phyloP scores from a whole-genome alignment of 129 eudicot genomes.

The Tanacetum coccineum region DNA sequence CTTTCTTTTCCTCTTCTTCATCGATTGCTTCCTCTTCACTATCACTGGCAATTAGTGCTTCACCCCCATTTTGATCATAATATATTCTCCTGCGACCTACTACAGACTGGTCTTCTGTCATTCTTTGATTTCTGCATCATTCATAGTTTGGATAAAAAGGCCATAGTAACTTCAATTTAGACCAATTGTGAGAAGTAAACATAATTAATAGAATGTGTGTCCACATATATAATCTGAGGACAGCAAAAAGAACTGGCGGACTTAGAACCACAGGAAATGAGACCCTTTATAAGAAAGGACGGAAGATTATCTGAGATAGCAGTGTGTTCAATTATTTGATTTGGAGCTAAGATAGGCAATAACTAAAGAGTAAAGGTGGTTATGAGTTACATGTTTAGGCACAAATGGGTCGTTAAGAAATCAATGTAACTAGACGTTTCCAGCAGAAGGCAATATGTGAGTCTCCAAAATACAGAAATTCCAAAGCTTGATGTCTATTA shows the following conservation, averaged over 20 bases:
- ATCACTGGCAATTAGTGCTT: conserved; percentile 84
- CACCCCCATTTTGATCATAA: conserved; percentile 92
- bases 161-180: neutral
- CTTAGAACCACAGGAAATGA: neutral
- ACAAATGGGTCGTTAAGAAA: neutral
- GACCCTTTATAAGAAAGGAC: neutral
- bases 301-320: neutral
- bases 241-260: neutral
- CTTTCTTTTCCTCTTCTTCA: conserved; percentile 91
- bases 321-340: neutral
- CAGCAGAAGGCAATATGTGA: neutral
- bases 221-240: conserved; percentile 3
- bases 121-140: conserved; percentile 76
- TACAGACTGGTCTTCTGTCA: conserved; percentile 95
- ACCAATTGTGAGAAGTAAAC: neutral
- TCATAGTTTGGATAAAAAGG: conserved; percentile 6
- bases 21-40: conserved; percentile 86
- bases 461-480: neutral
- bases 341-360: conserved; percentile 9
- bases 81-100: conserved; percentile 91
- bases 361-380: neutral
- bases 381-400: neutral
- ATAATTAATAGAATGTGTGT: neutral
- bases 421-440: neutral
- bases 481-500: neutral